Percentiles rank a stretch among this genome's conserved stretches.
These are phyloP conservation scores for Sphenostylis stenocarpa DNA, from an alignment of 306 rosid genomes.

Conservation along the genomic window DNA sequence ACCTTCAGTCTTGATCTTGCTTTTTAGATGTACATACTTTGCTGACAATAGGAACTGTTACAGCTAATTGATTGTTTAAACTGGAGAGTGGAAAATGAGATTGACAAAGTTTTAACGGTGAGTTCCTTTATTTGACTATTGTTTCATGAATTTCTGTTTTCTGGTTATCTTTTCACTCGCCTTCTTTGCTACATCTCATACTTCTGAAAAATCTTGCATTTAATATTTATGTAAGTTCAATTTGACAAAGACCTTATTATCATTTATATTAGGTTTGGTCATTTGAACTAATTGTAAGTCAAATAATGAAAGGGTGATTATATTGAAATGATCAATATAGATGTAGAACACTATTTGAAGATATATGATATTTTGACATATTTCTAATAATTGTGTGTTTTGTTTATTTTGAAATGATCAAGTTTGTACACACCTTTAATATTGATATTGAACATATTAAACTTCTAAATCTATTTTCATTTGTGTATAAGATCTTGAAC, in stretches of 20 bases:
- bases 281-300: background rate
- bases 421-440: no score
- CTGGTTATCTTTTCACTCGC: background rate
- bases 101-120: conserved; percentile 75
- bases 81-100: conserved; percentile 87
- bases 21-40: conserved; percentile 26
- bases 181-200: conserved; percentile 5
- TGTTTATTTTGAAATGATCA: background rate
- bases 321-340: background rate
- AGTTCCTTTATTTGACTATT: conserved; percentile 42
- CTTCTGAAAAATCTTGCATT: background rate
- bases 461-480: background rate
- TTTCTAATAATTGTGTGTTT: background rate
- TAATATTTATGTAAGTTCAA: background rate
- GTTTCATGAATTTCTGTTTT: conserved; percentile 1
- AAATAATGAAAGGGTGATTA: background rate
- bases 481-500: background rate
- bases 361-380: background rate
- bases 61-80: conserved; percentile 87
- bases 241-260: background rate
- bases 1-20: conserved; percentile 20
- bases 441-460: background rate
- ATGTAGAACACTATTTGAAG: background rate
- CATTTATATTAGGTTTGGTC: background rate
- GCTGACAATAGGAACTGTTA: conserved; percentile 37